Evolutionary conservation across 495 filamentous ascomycete species (phyloP).

Genomic region (Rhypophila decipiens): DNA sequence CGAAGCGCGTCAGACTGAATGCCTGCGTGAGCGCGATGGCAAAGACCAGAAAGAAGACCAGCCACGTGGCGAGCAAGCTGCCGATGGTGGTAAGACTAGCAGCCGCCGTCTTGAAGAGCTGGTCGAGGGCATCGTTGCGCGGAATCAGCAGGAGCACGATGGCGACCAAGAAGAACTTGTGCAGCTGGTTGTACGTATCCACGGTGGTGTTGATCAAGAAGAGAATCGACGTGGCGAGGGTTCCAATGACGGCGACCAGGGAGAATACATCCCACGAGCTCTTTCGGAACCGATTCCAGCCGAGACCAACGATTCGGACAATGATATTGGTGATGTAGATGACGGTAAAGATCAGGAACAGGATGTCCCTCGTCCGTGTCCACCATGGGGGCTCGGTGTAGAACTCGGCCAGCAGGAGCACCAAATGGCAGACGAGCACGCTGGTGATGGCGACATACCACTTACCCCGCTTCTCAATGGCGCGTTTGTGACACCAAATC

Average conservation of each 20-base stretch:
- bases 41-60: slow-evolving; percentile 91
- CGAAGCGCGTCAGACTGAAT: slow-evolving; percentile 91
- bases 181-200: slow-evolving; percentile 65
- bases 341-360: slow-evolving; percentile 80
- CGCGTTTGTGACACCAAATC: slow-evolving; percentile 88
- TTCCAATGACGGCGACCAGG: slow-evolving; percentile 74
- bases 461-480: slow-evolving; percentile 87
- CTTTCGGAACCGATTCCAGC: slow-evolving; percentile 85
- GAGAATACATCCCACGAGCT: slow-evolving; percentile 97
- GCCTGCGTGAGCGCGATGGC: slow-evolving; percentile 96
- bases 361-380: slow-evolving; percentile 59
- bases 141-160: slow-evolving; percentile 90
- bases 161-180: slow-evolving; percentile 90
- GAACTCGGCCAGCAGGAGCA: slow-evolving; percentile 80
- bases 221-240: slow-evolving; percentile 69
- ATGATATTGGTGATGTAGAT: slow-evolving; percentile 81
- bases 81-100: slow-evolving; percentile 85
- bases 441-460: slow-evolving; percentile 81
- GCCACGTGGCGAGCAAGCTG: slow-evolving; percentile 94
- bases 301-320: slow-evolving; percentile 79
- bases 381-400: slow-evolving; percentile 64
- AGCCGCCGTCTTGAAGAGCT: slow-evolving; percentile 99
- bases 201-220: slow-evolving; percentile 48
- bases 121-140: slow-evolving; percentile 93
- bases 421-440: slow-evolving; percentile 73